Evolutionary conservation across 192 early-diverging fungal species (phyloP).

Genomic region (Backusella westeae): DNA sequence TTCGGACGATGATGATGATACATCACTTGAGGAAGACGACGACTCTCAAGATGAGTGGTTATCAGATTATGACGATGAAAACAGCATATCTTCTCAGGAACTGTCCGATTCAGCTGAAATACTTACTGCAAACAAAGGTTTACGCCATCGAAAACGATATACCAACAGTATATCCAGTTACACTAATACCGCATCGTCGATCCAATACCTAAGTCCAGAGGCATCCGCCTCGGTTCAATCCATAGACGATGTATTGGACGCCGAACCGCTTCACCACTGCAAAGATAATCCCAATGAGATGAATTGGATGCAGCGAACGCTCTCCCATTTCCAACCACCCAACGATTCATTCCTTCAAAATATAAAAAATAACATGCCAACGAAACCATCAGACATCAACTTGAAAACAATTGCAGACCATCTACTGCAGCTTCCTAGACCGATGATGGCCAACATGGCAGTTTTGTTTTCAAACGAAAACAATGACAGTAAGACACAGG

Average conservation of each 20-base stretch:
- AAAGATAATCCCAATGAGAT: background rate
- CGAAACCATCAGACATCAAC: slow-evolving; percentile 13
- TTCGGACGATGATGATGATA: slow-evolving; percentile 7
- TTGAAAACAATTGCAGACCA: slow-evolving; percentile 15
- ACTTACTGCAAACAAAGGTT: background rate
- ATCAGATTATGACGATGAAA: background rate
- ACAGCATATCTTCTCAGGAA: background rate
- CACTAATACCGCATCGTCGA: background rate
- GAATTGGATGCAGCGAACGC: slow-evolving; percentile 33
- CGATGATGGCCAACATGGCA: slow-evolving; percentile 29
- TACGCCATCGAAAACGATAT: background rate
- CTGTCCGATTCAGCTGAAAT: background rate
- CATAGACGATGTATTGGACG: slow-evolving; percentile 23
- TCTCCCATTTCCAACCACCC: slow-evolving; percentile 31
- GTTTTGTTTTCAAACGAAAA: slow-evolving; percentile 4
- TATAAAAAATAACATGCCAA: slow-evolving; percentile 12
- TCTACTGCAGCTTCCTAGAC: slow-evolving; percentile 21
- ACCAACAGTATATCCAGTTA: background rate
- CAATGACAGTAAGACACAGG: background rate
- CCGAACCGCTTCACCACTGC: slow-evolving; percentile 12
- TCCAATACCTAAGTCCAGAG: slow-evolving; percentile 19
- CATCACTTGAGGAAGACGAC: background rate
- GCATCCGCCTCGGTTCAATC: background rate
- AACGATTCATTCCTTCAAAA: slow-evolving; percentile 20
- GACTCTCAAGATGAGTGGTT: background rate